Conservation (phyloP, 371 early-diverging fungal genomes). For the Mucor velutinosus region DNA sequence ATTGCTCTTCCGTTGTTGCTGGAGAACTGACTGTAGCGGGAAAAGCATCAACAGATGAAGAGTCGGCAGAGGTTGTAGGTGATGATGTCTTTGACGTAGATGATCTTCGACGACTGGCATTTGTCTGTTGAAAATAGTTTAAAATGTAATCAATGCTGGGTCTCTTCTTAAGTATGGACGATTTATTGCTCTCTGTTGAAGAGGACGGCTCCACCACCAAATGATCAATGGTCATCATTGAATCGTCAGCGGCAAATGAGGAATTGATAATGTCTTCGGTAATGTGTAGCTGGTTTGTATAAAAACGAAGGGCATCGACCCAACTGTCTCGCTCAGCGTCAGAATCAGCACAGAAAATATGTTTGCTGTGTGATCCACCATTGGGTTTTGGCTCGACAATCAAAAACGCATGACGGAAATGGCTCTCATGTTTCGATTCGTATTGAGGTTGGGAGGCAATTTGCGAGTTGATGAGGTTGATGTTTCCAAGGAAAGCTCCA, state of each 20-base stretch:
- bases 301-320: conserved; percentile 46
- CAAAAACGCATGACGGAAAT: conserved; percentile 76
- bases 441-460: conserved; percentile 48
- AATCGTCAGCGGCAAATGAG: conserved; percentile 1
- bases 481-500: conserved; percentile 59
- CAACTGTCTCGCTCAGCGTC: conserved; percentile 88
- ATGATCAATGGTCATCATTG: background rate
- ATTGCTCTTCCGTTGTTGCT: conserved; percentile 1
- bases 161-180: conserved; percentile 1
- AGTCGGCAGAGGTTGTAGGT: background rate
- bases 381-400: conserved; percentile 72
- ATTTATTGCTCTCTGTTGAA: conserved; percentile 7
- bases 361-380: conserved; percentile 61
- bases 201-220: conserved; percentile 13
- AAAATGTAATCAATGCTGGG: conserved; percentile 6
- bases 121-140: conserved; percentile 1
- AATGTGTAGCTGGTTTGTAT: background rate
- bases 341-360: conserved; percentile 86
- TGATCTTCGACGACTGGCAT: background rate
- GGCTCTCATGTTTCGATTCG: conserved; percentile 41
- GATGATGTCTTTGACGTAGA: background rate
- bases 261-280: conserved; percentile 2
- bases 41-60: background rate
- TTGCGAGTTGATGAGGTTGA: conserved; percentile 54
- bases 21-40: background rate